Base-by-base conservation (phyloP, 345 rosid genomes). In the Rhizophora apiculata region DNA sequence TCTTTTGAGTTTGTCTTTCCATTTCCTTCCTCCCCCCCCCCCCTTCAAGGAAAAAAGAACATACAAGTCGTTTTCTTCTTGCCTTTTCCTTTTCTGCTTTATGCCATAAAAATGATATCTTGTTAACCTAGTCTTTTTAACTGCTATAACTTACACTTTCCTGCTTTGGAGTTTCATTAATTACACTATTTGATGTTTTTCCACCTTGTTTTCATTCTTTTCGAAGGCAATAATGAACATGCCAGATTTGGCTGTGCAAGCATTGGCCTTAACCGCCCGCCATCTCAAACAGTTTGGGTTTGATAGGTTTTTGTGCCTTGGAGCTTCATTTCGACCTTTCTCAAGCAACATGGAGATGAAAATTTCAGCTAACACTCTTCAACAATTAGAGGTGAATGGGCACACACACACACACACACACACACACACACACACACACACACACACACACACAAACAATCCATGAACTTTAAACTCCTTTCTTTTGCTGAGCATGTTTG, bases 251-350 rank as follows among this genome's bases (percentile, higher is more conserved):
- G 90, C 89, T 70, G 82, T 89, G 80, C 89, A 86, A 82, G 97
- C 96, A 53, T 78, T 94, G 67, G 93, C 95, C 68, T 83, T 91
- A 80, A 83, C 82, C 4, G 69, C 79, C 55, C 73, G 82, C 75
- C 93, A 94, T 73, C 90, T 94, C 74, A 91, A 79, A 69, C 96
- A 89, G 77, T 94, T 91, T 87, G 98, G 98, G 70, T 85, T 89
- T 68, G 95, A 91, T 81, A 86, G 89, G 79, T 86, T 94, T 73
- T 36, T 91, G 71, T 83, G 84, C 68, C 81, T 83, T 34, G 95
- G 91, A 68, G 83, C 88, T 60, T 87, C 97, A 58, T 78, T 91
- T 81, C 87, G 88, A 51, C 78, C 97, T 65, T 75, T 88, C 74
- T 82, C 93, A 71, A 83, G 89, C 85, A 84, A 71, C 59, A 72